Percentiles rank a stretch among this genome's conserved stretches.
Evolutionary conservation across 1,139 yeast species (phyloP).

Genomic region (Kodamaea arcana): DNA sequence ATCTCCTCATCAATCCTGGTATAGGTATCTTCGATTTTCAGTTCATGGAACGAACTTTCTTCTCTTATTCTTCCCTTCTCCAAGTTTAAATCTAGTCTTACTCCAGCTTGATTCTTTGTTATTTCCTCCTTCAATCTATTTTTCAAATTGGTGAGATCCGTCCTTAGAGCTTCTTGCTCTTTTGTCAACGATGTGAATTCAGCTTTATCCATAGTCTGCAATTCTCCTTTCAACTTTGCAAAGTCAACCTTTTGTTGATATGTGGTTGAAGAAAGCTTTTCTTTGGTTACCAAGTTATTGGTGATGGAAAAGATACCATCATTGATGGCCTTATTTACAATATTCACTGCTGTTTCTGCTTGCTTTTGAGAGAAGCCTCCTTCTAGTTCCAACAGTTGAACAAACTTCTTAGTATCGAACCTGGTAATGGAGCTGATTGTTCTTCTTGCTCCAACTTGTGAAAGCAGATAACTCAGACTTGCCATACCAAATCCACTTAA

Average conservation of each 20-base stretch:
- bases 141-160: constrained; percentile 82
- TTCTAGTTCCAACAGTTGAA: constrained; percentile 59
- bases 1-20: constrained; percentile 94
- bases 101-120: constrained; percentile 86
- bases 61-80: constrained; percentile 96
- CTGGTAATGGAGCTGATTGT: constrained; percentile 43
- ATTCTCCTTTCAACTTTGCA: constrained; percentile 87
- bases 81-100: constrained; percentile 80
- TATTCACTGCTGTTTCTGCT: constrained; percentile 74
- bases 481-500: no score
- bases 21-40: constrained; percentile 90
- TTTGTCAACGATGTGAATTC: constrained; percentile 79
- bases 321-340: constrained; percentile 72
- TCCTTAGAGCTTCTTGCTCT: constrained; percentile 81
- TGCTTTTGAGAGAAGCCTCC: constrained; percentile 72
- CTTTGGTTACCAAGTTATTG: constrained; percentile 74
- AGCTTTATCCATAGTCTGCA: constrained; percentile 81
- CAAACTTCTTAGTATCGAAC: constrained; percentile 78
- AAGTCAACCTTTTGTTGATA: constrained; percentile 96
- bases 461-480: no score
- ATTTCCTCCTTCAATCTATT: constrained; percentile 87
- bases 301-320: constrained; percentile 79
- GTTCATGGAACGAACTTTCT: constrained; percentile 86
- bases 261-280: constrained; percentile 74
- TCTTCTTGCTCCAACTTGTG: no score